phyloP scores from a whole-genome alignment of 2,329 filamentous ascomycete species.

The Ambrosiella cleistominuta region DNA sequence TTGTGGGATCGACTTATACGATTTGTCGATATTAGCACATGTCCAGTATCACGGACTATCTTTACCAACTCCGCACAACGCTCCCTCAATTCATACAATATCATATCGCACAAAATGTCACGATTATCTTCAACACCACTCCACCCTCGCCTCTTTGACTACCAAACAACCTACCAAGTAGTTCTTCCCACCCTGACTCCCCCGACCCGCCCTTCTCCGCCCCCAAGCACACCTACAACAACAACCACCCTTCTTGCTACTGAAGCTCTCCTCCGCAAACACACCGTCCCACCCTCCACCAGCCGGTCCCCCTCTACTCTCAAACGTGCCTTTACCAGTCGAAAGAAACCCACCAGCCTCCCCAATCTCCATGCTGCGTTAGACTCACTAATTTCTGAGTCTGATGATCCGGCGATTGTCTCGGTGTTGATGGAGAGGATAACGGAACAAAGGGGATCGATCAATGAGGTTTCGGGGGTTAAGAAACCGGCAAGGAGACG shows the following conservation, averaged over 20 bases:
- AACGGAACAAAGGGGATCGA: constrained; percentile 30
- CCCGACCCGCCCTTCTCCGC: neutral
- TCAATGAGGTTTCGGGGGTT: constrained; percentile 26
- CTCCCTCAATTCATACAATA: neutral
- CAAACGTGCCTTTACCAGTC: constrained; percentile 28
- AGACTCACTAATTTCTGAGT: constrained; percentile 29
- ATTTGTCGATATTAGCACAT: neutral
- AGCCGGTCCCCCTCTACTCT: constrained; percentile 14
- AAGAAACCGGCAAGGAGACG: constrained; percentile 30
- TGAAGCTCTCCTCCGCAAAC: constrained; percentile 36
- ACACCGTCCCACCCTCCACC: constrained; percentile 7
- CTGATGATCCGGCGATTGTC: constrained; percentile 36
- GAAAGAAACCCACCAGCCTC: constrained; percentile 34
- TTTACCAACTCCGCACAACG: constrained; percentile 15
- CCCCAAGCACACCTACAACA: constrained; percentile 24
- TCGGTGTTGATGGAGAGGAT: constrained; percentile 36
- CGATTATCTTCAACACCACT: neutral
- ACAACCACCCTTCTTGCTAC: constrained; percentile 32
- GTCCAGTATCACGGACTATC: neutral
- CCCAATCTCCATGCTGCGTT: constrained; percentile 34
- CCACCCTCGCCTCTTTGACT: neutral
- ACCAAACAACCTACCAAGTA: neutral
- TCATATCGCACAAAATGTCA: neutral
- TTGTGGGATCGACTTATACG: neutral
- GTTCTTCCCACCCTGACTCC: neutral